Evolutionary conservation across 2,329 filamentous ascomycete species (phyloP), one percentile per base, ranked within the genome.

Genomic region (Fusarium armeniacum): DNA sequence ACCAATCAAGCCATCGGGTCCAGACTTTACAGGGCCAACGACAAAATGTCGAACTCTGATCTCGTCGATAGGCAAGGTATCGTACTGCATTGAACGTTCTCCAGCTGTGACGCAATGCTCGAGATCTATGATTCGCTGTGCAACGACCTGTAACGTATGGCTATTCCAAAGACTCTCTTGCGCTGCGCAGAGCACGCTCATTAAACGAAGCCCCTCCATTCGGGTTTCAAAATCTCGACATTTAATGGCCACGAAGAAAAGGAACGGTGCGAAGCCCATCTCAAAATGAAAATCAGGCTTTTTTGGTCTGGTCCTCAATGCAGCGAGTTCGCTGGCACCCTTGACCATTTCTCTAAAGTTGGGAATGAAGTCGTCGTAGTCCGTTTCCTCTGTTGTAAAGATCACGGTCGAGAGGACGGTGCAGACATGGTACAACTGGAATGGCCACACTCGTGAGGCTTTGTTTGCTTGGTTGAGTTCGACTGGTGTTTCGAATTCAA

Each of bases 161-260:
- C 45, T 65, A 41, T 65, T 59, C 62, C 62, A 65, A 15, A 65
- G 61, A 40, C 62, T 65, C 32, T 65, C 62, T 33, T 65, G 61
- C 3, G 62, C 46, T 12, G 62, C 62, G 30, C 62, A 65, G 3
- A 65, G 46, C 26, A 65, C 16, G 5, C 54, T 15, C 53, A 65
- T 65, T 6, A 65, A 3, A 4, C 62, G 35, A 1, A 65, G 32
- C 1, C 46, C 60, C 22, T 64, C 60, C 0, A 64, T 36, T 5
- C 62, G 52, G 1, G 45, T 64, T 51, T 65, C 59, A 3, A 64
- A 44, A 30, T 58, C n/a, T 12, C 60, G 59, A 10, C 62, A 64
- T 58, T 64, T 64, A 16, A 65, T 64, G 18, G 51, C 51, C 7
- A 49, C 51, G 6, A 64, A 50, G 38, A 64, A 64, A 0, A 64